These are phyloP conservation scores for Pittosporum tobira DNA, from an alignment of 129 eudicot species.

Conservation along the genomic window DNA sequence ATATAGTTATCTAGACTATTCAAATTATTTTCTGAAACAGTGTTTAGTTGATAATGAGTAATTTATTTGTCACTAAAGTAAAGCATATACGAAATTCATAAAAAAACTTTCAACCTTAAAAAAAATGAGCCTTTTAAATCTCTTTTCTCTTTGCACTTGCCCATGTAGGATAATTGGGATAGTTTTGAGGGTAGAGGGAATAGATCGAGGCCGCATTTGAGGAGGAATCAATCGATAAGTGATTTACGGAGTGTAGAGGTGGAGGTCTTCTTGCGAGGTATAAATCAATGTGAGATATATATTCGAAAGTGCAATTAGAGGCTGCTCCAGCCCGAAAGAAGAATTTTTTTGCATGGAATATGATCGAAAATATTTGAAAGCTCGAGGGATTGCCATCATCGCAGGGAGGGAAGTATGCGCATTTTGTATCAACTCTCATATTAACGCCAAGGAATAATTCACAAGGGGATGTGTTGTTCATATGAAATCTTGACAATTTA, in stretches of 20 bases:
- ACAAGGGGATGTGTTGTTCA: slow-evolving; percentile 55
- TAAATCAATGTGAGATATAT: slow-evolving; percentile 55
- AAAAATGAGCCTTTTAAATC: too few species aligned
- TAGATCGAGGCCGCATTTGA: slow-evolving; percentile 28
- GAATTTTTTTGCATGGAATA: slow-evolving; percentile 64
- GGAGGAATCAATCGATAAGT: slow-evolving; percentile 63
- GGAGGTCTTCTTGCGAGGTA: slow-evolving; percentile 47
- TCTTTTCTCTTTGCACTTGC: too few species aligned
- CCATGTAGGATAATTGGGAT: slow-evolving; percentile 87
- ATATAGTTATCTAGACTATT: too few species aligned
- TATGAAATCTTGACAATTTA: neutral
- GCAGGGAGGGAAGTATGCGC: slow-evolving; percentile 92
- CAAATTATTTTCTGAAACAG: too few species aligned
- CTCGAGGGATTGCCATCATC: slow-evolving; percentile 88
- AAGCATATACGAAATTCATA: too few species aligned
- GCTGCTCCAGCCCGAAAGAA: slow-evolving; percentile 79
- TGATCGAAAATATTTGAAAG: slow-evolving; percentile 58
- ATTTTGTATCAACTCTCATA: slow-evolving; percentile 65
- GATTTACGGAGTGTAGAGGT: slow-evolving; percentile 52
- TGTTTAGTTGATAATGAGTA: too few species aligned
- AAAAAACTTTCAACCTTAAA: too few species aligned
- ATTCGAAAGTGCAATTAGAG: slow-evolving; percentile 55
- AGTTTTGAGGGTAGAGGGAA: slow-evolving; percentile 41
- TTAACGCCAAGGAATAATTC: slow-evolving; percentile 27
- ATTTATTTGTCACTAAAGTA: too few species aligned